Evolutionary conservation across 2,329 filamentous ascomycete species (phyloP), one percentile per base, ranked within the genome.

Genomic region (Penicillium sp.): DNA sequence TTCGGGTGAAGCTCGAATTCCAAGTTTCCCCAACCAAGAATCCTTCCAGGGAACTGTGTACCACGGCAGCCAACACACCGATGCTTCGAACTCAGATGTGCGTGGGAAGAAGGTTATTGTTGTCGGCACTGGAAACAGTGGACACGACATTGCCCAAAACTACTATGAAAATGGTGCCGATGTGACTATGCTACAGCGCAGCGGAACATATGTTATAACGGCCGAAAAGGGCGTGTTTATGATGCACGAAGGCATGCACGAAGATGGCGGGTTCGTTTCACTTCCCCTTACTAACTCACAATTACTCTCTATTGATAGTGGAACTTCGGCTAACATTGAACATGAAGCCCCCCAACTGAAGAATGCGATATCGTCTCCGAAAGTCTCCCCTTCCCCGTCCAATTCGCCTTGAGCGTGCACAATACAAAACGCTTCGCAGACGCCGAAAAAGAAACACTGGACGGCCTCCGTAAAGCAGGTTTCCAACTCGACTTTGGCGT

Each of bases 111-210:
- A 75, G 47, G 77, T 81, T 1, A 68, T 81, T 2, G 75, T 83
- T 3, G 73, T 83, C 5, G 81, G 80, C 3, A 77, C 77, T 1
- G 78, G 80, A 14, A 82, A 80, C 53, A 79, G 77, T 57, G 79
- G 75, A 0, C 80, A 82, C 53, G 80, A 82, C 51, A 79, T 82
- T 48, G 79, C 80, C 0, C 77, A 82, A 62, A 78, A 82, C 61
- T 82, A 76, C 59, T 74, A 76, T 48, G 75, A 82, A 50, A 75
- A 78, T 33, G 81, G 81, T 1, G 78, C 79, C 5, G 68, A 76
- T 21, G 80, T 84, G 2, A 82, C 81, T 3, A 80, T 85, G 77
- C 63, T 85, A 1, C 82, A 85, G 67, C 79, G 82, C 9, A 72
- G 74, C 9, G 76, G 76, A 2, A 84, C 80, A 3, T 83, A 80